Evolutionary conservation across 176 grass and related monocot genomes (phyloP).

Genomic region (Pharus latifolius): DNA sequence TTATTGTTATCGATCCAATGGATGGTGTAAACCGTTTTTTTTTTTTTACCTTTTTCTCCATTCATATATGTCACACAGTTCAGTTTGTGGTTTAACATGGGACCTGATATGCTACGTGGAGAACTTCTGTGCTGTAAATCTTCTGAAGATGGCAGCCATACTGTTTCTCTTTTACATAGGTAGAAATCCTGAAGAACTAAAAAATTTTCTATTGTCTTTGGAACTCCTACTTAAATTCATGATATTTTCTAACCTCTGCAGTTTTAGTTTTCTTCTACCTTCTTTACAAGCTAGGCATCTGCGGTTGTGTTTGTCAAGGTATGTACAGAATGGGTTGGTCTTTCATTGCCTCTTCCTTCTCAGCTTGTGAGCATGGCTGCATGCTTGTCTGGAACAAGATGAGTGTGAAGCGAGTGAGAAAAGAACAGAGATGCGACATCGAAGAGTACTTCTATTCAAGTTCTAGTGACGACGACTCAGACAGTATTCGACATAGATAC

Average conservation of each 20-base stretch:
- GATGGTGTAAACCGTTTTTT: slow-evolving; percentile 17
- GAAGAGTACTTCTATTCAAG: slow-evolving; percentile 16
- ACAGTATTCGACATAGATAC: neutral
- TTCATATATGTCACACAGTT: slow-evolving; percentile 13
- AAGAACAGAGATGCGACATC: neutral
- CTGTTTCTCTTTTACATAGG: slow-evolving; percentile 45
- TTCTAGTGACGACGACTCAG: slow-evolving; percentile 10
- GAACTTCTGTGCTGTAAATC: slow-evolving; percentile 47
- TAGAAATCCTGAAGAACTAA: neutral
- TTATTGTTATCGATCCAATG: neutral
- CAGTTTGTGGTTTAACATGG: slow-evolving; percentile 37
- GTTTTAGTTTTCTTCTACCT: slow-evolving; percentile 47
- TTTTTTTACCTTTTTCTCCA: neutral
- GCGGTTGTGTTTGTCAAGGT: slow-evolving; percentile 18
- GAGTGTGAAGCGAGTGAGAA: neutral
- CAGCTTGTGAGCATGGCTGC: slow-evolving; percentile 11
- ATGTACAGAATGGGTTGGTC: slow-evolving; percentile 19
- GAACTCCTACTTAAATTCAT: neutral
- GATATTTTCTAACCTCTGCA: slow-evolving; percentile 2
- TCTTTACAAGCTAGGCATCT: slow-evolving; percentile 42
- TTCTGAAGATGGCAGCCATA: slow-evolving; percentile 32
- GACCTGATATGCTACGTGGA: slow-evolving; percentile 62
- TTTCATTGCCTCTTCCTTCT: slow-evolving; percentile 29
- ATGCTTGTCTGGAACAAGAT: slow-evolving; percentile 26
- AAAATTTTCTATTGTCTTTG: neutral